Percentiles rank a stretch among this genome's conserved stretches.
Conservation (phyloP, 2,329 filamentous ascomycete species). For the Neocucurbitaria cava region DNA sequence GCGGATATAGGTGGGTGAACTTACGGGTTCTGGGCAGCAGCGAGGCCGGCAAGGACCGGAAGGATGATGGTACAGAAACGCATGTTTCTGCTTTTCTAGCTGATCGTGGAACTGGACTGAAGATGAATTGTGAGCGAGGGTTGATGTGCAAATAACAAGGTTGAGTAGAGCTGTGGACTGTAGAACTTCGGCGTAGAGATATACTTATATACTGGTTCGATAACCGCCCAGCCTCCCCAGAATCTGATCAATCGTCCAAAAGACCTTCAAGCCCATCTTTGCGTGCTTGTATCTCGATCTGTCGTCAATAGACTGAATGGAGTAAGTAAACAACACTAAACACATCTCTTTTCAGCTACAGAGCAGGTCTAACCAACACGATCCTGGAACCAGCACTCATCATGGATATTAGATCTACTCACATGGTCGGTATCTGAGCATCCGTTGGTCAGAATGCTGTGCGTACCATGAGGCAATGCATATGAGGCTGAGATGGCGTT, state of each 20-base stretch:
- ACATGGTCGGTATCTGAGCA: background rate
- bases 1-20: background rate
- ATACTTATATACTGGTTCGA: background rate
- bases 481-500: slow-evolving; percentile 3
- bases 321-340: slow-evolving; percentile 1
- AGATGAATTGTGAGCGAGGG: background rate
- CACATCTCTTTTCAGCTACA: slow-evolving; percentile 1
- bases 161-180: background rate
- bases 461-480: background rate
- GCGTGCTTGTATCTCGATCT: slow-evolving; percentile 1
- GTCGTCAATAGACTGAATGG: slow-evolving; percentile 1
- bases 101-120: background rate
- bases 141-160: background rate
- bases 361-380: background rate
- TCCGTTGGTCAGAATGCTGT: background rate
- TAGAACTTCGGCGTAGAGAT: background rate
- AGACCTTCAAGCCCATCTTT: background rate
- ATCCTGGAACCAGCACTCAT: background rate
- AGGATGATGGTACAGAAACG: slow-evolving; percentile 14
- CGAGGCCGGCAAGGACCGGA: slow-evolving; percentile 9
- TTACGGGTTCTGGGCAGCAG: slow-evolving; percentile 13
- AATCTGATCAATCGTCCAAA: too few relatives aligned
- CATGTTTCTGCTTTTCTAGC: slow-evolving; percentile 4
- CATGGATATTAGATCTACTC: background rate
- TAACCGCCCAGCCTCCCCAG: background rate